Evolutionary conservation across 768 basidiomycete genomes (phyloP).

Genomic region (Terana coerulea): DNA sequence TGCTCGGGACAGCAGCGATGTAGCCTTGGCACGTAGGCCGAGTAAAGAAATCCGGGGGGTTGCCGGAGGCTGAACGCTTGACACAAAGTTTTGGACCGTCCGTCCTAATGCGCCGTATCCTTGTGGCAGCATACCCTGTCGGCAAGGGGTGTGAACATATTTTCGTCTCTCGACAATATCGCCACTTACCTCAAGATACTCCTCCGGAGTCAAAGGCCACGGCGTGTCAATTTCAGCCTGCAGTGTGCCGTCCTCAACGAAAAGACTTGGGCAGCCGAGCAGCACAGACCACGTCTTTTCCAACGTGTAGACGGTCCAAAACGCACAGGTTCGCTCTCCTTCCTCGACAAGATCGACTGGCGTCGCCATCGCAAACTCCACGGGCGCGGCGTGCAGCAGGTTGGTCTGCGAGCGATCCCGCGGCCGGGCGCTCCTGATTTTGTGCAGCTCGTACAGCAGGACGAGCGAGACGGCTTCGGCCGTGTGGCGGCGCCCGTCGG

Average conservation of each 20-base stretch:
- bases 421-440: slow-evolving; percentile 18
- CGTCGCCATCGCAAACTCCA: slow-evolving; percentile 19
- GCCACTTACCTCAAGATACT: slow-evolving; percentile 30
- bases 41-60: slow-evolving; percentile 29
- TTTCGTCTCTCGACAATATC: neutral
- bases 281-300: slow-evolving; percentile 56
- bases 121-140: slow-evolving; percentile 38
- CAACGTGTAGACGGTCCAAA: slow-evolving; percentile 58
- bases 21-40: slow-evolving; percentile 48
- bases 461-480: slow-evolving; percentile 38
- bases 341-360: slow-evolving; percentile 47
- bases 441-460: slow-evolving; percentile 23
- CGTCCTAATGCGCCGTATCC: slow-evolving; percentile 39
- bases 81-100: slow-evolving; percentile 48
- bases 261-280: slow-evolving; percentile 45
- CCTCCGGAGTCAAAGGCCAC: slow-evolving; percentile 34
- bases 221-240: slow-evolving; percentile 33
- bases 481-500: slow-evolving; percentile 53
- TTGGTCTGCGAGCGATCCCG: neutral
- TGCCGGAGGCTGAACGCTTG: slow-evolving; percentile 27
- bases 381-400: slow-evolving; percentile 14
- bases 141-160: slow-evolving; percentile 22
- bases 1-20: slow-evolving; percentile 60
- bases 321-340: slow-evolving; percentile 61
- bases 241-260: slow-evolving; percentile 49